phyloP scores from a whole-genome alignment of 768 basidiomycete species.

The Leccinum barrowsii region DNA sequence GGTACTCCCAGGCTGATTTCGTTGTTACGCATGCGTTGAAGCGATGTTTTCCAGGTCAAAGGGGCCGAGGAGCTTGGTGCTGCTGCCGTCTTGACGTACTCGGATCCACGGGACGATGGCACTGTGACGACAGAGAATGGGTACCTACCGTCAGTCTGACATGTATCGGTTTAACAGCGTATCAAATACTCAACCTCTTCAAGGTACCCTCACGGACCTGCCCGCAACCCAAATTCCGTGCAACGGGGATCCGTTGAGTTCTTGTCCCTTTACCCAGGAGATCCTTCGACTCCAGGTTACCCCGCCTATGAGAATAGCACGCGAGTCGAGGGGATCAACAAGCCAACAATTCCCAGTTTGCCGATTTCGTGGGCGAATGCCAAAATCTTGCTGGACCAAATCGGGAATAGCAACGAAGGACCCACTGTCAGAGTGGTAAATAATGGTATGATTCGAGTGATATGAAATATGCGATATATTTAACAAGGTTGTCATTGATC shows the following conservation, averaged over 20 bases:
- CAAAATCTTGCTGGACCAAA: conserved; percentile 51
- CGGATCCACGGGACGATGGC: conserved; percentile 86
- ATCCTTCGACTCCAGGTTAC: conserved; percentile 84
- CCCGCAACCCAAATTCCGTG: conserved; percentile 78
- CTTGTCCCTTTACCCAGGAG: conserved; percentile 63
- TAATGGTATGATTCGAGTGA: conserved; percentile 37
- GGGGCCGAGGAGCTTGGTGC: conserved; percentile 88
- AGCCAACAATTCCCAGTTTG: conserved; percentile 76
- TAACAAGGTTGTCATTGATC: too few species aligned
- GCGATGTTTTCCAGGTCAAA: conserved; percentile 52
- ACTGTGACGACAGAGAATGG: conserved; percentile 75
- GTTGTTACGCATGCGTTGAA: background rate
- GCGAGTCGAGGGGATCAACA: conserved; percentile 54
- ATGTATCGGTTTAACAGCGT: too few species aligned
- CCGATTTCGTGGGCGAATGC: conserved; percentile 90
- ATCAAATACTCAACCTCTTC: too few species aligned
- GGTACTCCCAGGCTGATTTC: conserved; percentile 34
- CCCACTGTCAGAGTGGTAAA: conserved; percentile 51
- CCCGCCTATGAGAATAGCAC: conserved; percentile 84
- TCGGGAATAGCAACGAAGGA: conserved; percentile 34
- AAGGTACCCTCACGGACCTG: conserved; percentile 70
- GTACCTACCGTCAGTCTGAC: conserved; percentile 42
- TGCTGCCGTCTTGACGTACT: conserved; percentile 78
- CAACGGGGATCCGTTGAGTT: conserved; percentile 85
- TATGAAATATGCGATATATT: too few species aligned